Conservation (phyloP, 306 rosid species). For the Cucurbita ficifolia region DNA sequence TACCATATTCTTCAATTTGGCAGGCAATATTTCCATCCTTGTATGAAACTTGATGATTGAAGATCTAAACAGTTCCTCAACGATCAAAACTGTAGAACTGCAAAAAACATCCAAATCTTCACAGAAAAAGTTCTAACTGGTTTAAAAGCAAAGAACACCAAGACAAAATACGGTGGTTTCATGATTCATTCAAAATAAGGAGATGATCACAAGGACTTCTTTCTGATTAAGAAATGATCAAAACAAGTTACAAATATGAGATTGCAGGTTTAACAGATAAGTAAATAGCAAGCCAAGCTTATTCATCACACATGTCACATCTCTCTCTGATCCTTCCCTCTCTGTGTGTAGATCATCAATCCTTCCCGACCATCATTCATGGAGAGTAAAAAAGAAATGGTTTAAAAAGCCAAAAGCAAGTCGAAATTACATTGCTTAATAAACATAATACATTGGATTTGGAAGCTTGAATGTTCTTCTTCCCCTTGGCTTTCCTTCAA, state of each 20-base stretch:
- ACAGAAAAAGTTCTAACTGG: neutral
- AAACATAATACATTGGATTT: constrained; percentile 30
- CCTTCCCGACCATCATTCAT: neutral
- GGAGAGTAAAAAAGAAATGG: neutral
- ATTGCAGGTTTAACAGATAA: too few species aligned
- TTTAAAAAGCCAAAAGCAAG: neutral
- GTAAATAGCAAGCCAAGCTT: neutral
- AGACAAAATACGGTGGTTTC: neutral
- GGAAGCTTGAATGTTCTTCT: constrained; percentile 34
- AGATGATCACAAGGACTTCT: too few species aligned
- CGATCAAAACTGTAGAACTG: too few species aligned
- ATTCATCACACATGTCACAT: neutral
- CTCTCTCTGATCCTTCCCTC: neutral
- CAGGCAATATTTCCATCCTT: neutral
- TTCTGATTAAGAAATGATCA: too few species aligned
- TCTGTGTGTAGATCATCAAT: neutral
- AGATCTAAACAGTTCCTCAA: neutral
- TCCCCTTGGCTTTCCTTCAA: constrained; percentile 23
- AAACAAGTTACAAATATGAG: too few species aligned
- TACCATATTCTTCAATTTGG: neutral
- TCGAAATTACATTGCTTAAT: neutral
- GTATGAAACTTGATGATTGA: neutral
- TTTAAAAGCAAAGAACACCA: neutral
- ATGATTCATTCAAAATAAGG: too few species aligned
- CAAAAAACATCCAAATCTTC: neutral